Conservation (phyloP, 2,329 filamentous ascomycete species). For the Laburnicola sp. region DNA sequence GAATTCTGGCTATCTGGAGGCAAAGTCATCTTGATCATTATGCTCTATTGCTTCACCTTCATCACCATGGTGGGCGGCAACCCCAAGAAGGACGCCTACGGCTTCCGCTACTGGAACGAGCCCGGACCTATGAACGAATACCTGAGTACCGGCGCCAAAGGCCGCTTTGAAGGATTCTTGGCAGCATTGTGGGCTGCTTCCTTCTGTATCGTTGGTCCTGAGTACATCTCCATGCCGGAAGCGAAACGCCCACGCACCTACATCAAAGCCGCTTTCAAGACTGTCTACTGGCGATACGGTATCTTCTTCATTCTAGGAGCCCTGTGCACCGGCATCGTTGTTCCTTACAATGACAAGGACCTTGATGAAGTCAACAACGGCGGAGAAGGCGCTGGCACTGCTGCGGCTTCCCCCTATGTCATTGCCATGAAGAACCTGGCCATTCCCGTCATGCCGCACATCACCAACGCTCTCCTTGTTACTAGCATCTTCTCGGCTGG, state of each 20-base stretch:
- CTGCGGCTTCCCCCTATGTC: conserved; percentile 64
- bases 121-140: conserved; percentile 41
- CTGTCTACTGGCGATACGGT: conserved; percentile 51
- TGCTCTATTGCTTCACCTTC: conserved; percentile 53
- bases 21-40: conserved; percentile 53
- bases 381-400: conserved; percentile 47
- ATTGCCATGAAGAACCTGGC: conserved; percentile 62
- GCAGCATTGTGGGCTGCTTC: conserved; percentile 47
- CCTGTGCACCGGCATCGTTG: conserved; percentile 50
- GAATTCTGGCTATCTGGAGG: conserved; percentile 52
- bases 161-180: conserved; percentile 44
- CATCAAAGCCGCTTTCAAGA: conserved; percentile 55
- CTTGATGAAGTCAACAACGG: conserved; percentile 58
- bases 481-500: conserved; percentile 60
- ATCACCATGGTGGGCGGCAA: conserved; percentile 52
- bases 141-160: conserved; percentile 28
- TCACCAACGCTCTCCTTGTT: conserved; percentile 60
- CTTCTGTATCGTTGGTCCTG: conserved; percentile 54
- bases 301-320: conserved; percentile 54
- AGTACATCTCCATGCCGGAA: conserved; percentile 56
- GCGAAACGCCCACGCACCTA: conserved; percentile 51
- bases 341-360: conserved; percentile 70
- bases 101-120: conserved; percentile 51
- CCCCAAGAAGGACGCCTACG: conserved; percentile 47
- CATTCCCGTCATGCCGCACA: conserved; percentile 58